Conservation (phyloP, 2,329 filamentous ascomycete genomes). For the Pochonia chlamydosporia region DNA sequence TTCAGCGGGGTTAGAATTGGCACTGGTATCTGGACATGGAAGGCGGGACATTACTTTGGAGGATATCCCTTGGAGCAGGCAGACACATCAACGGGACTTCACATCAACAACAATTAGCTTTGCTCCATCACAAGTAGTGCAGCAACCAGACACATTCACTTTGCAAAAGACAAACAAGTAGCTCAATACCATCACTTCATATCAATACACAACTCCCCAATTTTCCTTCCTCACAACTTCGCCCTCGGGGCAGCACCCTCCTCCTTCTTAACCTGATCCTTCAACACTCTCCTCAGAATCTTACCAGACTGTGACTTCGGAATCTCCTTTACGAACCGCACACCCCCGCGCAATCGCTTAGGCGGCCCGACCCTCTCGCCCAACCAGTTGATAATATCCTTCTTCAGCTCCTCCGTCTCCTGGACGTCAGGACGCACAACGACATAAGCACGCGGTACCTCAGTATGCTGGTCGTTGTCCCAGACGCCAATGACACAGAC, state of each 20-base stretch:
- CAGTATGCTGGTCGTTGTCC: constrained; percentile 55
- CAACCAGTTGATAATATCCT: constrained; percentile 31
- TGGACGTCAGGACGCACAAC: constrained; percentile 30
- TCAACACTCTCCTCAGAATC: constrained; percentile 43
- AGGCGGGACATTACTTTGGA: no score
- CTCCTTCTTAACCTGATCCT: constrained; percentile 33
- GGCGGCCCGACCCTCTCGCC: constrained; percentile 56
- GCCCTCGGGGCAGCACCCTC: constrained; percentile 23
- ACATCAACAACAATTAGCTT: no score
- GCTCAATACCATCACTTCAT: not conserved
- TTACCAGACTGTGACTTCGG: constrained; percentile 61
- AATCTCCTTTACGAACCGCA: constrained; percentile 60
- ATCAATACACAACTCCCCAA: no score
- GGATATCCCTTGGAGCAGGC: no score
- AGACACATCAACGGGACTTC: no score
- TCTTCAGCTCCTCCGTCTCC: constrained; percentile 24
- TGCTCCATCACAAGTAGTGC: no score
- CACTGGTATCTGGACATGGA: no score
- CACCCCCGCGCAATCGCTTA: constrained; percentile 66
- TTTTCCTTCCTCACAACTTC: constrained; percentile 29
- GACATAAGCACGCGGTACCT: constrained; percentile 53
- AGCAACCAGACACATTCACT: not conserved
- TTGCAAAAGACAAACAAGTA: not conserved
- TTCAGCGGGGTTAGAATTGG: no score
- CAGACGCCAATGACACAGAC: constrained; percentile 59